Conservation (phyloP, 2,329 filamentous ascomycete species). For the Periglandula ipomoeae region DNA sequence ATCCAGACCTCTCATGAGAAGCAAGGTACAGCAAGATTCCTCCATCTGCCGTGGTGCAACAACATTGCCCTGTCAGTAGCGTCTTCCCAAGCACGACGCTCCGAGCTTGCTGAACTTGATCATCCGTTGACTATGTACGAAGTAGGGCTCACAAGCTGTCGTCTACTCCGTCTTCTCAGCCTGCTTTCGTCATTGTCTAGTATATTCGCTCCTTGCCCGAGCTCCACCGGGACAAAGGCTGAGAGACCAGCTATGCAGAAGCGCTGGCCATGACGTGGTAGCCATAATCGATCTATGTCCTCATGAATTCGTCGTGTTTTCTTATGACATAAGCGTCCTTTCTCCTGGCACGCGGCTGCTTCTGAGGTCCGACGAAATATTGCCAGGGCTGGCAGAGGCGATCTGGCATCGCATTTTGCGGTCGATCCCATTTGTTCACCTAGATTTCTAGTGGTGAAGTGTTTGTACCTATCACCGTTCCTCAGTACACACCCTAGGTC, state of each 20-base stretch:
- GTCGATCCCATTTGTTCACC: background rate
- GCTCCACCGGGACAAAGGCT: too few species aligned
- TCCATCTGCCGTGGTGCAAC: background rate
- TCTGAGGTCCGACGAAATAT: background rate
- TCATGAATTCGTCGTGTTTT: background rate
- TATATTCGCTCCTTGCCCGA: too few species aligned
- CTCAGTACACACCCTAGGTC: slow-evolving; percentile 2
- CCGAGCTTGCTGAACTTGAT: background rate
- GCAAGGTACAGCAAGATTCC: background rate
- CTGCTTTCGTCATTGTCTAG: background rate
- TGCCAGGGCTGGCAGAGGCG: background rate
- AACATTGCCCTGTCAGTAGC: background rate
- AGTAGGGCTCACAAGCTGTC: background rate
- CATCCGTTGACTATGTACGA: background rate
- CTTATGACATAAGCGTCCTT: background rate
- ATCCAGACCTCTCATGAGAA: too few species aligned
- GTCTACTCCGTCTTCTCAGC: background rate
- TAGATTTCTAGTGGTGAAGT: background rate
- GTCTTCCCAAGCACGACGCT: background rate
- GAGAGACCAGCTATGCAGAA: too few species aligned
- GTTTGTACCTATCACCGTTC: background rate
- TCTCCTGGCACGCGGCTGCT: background rate
- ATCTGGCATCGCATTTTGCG: slow-evolving; percentile 1
- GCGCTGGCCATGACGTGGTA: background rate
- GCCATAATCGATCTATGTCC: background rate